A percentile compares a stretch with the other conserved stretches of the same genome.
phyloP scores from a whole-genome alignment of 768 basidiomycete species.

The Russula sp. region DNA sequence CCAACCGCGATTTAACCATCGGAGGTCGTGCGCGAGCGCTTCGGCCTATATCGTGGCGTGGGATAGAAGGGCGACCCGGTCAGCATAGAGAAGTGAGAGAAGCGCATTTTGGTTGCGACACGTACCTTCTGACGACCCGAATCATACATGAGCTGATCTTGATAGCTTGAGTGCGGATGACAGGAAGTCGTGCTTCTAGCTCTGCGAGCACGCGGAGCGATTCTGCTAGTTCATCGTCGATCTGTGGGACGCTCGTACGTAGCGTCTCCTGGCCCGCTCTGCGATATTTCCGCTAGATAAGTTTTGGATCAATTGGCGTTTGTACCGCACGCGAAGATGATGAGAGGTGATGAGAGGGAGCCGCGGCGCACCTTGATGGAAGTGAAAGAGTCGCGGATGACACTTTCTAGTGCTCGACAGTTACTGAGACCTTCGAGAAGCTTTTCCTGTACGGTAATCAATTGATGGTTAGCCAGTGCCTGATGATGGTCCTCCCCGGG shows the following conservation, averaged over 20 bases:
- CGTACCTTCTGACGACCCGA: conserved; percentile 65
- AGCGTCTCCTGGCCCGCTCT: conserved; percentile 56
- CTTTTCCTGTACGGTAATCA: conserved; percentile 45
- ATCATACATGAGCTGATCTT: conserved; percentile 68
- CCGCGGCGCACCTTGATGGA: conserved; percentile 52
- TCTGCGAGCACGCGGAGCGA: conserved; percentile 56
- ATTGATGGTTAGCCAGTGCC: neutral
- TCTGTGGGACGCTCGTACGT: conserved; percentile 57
- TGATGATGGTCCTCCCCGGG: neutral
- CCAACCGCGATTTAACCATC: conserved; percentile 77
- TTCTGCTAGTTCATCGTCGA: conserved; percentile 57
- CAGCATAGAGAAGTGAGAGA: neutral
- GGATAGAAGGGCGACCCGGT: neutral
- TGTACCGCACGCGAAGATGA: neutral
- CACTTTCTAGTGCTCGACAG: conserved; percentile 68
- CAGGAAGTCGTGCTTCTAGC: conserved; percentile 58
- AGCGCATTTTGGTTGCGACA: neutral
- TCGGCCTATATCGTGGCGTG: conserved; percentile 48
- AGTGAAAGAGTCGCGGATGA: conserved; percentile 61
- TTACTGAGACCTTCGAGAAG: conserved; percentile 71
- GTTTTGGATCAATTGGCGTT: neutral
- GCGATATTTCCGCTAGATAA: conserved; percentile 52
- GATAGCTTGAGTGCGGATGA: conserved; percentile 56
- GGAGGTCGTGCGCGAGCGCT: conserved; percentile 58
- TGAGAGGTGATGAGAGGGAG: too few species aligned